phyloP scores from a whole-genome alignment of 1,284 basidiomycete species.

The Acaromyces ingoldii region DNA sequence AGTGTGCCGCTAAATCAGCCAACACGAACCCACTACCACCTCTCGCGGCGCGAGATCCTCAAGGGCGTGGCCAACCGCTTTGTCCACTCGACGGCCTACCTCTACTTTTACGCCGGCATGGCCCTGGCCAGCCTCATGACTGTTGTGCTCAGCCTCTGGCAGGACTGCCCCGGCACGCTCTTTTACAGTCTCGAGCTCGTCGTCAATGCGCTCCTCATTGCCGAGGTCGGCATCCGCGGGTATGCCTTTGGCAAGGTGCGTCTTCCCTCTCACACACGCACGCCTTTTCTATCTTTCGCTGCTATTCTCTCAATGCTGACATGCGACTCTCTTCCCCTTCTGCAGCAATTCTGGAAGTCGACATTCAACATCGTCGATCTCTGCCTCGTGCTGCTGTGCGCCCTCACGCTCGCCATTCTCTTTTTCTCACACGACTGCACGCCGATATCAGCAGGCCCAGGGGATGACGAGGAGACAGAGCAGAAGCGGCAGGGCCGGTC shows the following conservation, averaged over 20 bases:
- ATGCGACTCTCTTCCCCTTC: background rate
- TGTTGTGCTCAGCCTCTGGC: constrained; percentile 36
- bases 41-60: constrained; percentile 42
- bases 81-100: constrained; percentile 46
- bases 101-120: constrained; percentile 49
- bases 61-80: constrained; percentile 50
- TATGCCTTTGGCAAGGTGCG: constrained; percentile 42
- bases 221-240: constrained; percentile 42
- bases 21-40: constrained; percentile 34
- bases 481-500: constrained; percentile 28
- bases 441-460: constrained; percentile 24
- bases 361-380: constrained; percentile 48
- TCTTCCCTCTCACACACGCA: background rate
- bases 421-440: constrained; percentile 49
- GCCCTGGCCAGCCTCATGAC: constrained; percentile 43
- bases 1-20: no score
- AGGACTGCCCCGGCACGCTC: constrained; percentile 40
- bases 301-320: background rate
- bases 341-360: constrained; percentile 47
- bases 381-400: constrained; percentile 40
- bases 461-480: constrained; percentile 12
- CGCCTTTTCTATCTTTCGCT: background rate
- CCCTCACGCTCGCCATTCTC: constrained; percentile 43
- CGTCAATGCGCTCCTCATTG: constrained; percentile 45
- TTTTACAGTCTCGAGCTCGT: constrained; percentile 46